Base-by-base conservation (phyloP, 1,139 yeast species). In the Protomyces arabidopsidicola region DNA sequence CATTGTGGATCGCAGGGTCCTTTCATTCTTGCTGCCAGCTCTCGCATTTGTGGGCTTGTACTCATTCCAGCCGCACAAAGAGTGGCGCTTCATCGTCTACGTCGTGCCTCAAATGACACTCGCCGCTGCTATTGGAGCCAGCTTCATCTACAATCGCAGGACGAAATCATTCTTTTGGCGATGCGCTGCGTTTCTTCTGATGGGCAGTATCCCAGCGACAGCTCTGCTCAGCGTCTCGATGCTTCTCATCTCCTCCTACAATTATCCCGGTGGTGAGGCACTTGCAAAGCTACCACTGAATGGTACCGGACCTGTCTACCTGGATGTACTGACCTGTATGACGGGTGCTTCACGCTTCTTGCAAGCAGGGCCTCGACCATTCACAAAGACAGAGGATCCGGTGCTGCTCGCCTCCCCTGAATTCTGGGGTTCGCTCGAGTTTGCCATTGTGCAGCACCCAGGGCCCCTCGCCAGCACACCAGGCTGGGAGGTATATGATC, bases 211-310 rank as follows among this genome's bases (percentile, higher is more conserved):
- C 0, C 72, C 78, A 8, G 63, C 76, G 1, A 78, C 85, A 0
- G 67, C 80, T 1, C 65, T 75, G 0, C 65, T 81, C 3, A 82
- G 93, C 0, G 65, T 81, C 1, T 72, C 80, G 24, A 83, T 84
- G 79, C 82, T 86, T 0, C 80, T 79, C 64, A 78, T 84, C 2
- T 90, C 97, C 0, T 81, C 88, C 58, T 78, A 77, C 75, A 91
- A 91, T 74, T 91, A 91, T 72, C 96, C 97, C 1, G 98, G 98
- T 8, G 98, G 97, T 0, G 80, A 76, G 3, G 96, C 97, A 0
- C 75, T 90, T 45, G 67, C 73, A 14, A 73, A 72, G 50, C 80
- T 87, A 66, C 88, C 89, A 70, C 56, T 75, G 8, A 65, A 70
- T n/a, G 31, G 63, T 70, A 50, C 70, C 65, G 72, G 77, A 3